Base-by-base conservation (phyloP, 805 yeast genomes). In the Citeromyces matritensis region DNA sequence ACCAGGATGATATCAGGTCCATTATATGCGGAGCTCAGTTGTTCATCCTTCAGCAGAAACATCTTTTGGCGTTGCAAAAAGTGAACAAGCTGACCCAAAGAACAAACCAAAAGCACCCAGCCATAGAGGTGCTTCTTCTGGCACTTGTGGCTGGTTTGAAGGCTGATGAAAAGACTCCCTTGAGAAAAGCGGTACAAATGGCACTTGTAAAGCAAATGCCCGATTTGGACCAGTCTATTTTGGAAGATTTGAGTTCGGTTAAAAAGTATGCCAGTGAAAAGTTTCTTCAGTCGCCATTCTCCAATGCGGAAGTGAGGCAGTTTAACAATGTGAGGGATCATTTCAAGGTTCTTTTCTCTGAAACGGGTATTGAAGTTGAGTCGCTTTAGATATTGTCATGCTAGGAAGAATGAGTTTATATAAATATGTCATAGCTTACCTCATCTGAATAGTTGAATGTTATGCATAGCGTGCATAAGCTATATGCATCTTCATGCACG, bases 11-110 rank as follows among this genome's bases (percentile, higher is more conserved):
- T 23, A 64, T 45, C 40, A 48, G 41, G 40, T 47, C 45, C 38
- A 48, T 48, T 39, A 47, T 35, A 44, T 60, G 34, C 48, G 73
- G 69, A 56, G 64, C 37, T 49, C 58, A 33, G 64, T 65, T 27
- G 53, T 57, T 49, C 42, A 49, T 32, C 37, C 57, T 29, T 47
- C 45, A 49, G 50, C 39, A 43, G 30, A 66, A 64, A 40, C 66
- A 56, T 35, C 60, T 63, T 6, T 51, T 65, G 38, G 62, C 66
- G 12, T 48, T 60, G 32, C 70, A 56, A 40, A 58, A 67, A 2
- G 38, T 62, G 35, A 58, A 57, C 39, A 63, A 50, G 39, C 35
- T 48, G 15, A 15, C 30, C 10, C 25, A 35, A 8, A 13, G 44
- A 12, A 26, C 34, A 4, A 39, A 44, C 19, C 26, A 37, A 5